Base-by-base conservation (phyloP, 345 rosid genomes). In the Rhizophora mangle region DNA sequence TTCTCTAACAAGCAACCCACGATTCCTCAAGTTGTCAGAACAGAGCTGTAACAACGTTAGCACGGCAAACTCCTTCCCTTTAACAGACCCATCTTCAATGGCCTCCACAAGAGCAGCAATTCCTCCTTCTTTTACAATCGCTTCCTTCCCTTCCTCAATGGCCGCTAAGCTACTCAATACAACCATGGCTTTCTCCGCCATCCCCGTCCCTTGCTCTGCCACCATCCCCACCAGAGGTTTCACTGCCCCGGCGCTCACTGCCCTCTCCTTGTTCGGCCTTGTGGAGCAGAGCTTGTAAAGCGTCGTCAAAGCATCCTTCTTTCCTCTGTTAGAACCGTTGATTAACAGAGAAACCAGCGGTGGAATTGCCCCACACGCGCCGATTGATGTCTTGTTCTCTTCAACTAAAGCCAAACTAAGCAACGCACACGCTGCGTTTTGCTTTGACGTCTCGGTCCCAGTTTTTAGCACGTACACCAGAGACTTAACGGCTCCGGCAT, bases 171-270 rank as follows among this genome's bases (percentile, higher is more conserved):
- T 90, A 56, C 93, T 89, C 69, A 95, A 67, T 26, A 95, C 89
- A 37, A 90, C 99, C 97, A 92, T 88, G 19, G 98, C 98, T 76
- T 95, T 95, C 90, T 95, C 98, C 37, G 93, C 86, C 94, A 92
- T 82, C n/a, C 98, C 96, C 21, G 81, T 72, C 31, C 92, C 97
- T 69, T 86, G 90, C 83, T 91, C 96, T 6, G 73, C 86, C 68
- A 90, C 90, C 78, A 95, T 78, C 36, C 65, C 87, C 68, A 92
- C 91, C 77, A 95, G 63, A 9, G 99, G 98, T 92, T 83, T 85
- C 68, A 95, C 98, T 0, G 87, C 99, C 2, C 99, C 98, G 0
- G 98, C 96, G 19, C 72, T 83, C 43, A 95, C 91, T 2, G 97
- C 96, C 77, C 96, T 87, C 86, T 92, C 97, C 69, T 95, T 95